These are phyloP conservation scores for Hericium coralloides DNA, from an alignment of 768 basidiomycete genomes.

Conservation along the genomic window DNA sequence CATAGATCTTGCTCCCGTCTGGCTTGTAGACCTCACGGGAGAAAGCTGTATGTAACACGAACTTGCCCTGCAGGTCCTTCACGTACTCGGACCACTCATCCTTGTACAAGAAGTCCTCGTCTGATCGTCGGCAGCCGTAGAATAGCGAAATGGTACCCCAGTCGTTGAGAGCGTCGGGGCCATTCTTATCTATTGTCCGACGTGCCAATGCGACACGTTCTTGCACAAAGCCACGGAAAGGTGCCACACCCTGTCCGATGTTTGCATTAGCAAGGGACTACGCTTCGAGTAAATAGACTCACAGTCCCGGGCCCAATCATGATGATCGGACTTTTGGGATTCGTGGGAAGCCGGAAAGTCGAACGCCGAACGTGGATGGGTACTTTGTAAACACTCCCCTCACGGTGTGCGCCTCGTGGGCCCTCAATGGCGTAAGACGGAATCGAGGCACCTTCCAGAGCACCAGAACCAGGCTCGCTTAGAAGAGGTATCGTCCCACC, in stretches of 20 bases:
- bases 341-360: slow-evolving; percentile 94
- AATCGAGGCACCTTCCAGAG: slow-evolving; percentile 30
- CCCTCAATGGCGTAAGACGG: slow-evolving; percentile 86
- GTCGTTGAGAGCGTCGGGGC: slow-evolving; percentile 83
- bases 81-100: slow-evolving; percentile 91
- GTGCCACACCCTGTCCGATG: slow-evolving; percentile 78
- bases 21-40: slow-evolving; percentile 82
- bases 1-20: slow-evolving; percentile 94
- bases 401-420: slow-evolving; percentile 78
- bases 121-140: slow-evolving; percentile 89
- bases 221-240: slow-evolving; percentile 98
- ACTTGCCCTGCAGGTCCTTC: slow-evolving; percentile 85
- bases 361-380: slow-evolving; percentile 94
- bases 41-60: slow-evolving; percentile 82
- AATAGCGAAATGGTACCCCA: slow-evolving; percentile 95
- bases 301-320: slow-evolving; percentile 99
- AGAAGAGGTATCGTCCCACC: slow-evolving; percentile 45
- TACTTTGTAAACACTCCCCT: slow-evolving; percentile 64
- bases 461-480: slow-evolving; percentile 22
- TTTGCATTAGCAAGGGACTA: slow-evolving; percentile 1
- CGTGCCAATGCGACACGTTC: slow-evolving; percentile 95
- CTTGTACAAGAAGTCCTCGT: slow-evolving; percentile 88
- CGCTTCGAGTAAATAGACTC: slow-evolving; percentile 26
- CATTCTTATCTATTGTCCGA: slow-evolving; percentile 92
- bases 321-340: slow-evolving; percentile 96